Conservation (phyloP, 202 grass and related monocot genomes). For the Zizania palustris region DNA sequence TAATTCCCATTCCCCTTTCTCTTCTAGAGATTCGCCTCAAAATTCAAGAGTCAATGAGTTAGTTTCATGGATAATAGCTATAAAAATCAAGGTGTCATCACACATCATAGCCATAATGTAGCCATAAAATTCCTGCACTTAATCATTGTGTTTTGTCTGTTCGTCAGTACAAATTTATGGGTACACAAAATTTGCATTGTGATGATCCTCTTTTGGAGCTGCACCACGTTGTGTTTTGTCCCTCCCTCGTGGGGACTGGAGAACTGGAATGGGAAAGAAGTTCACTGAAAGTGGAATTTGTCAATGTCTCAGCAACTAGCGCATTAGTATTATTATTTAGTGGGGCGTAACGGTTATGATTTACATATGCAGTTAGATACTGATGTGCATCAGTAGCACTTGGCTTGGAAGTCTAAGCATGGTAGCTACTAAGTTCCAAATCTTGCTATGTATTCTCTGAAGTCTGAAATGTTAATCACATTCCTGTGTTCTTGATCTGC, state of each 20-base stretch:
- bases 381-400: background rate
- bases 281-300: background rate
- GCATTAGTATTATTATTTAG: background rate
- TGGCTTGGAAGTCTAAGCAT: background rate
- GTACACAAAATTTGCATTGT: background rate
- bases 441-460: constrained; percentile 8
- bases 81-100: background rate
- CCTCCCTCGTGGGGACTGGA: background rate
- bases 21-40: too few species aligned
- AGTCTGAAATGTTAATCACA: constrained; percentile 2
- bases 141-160: constrained; percentile 14
- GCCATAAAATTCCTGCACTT: background rate
- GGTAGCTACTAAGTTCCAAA: constrained; percentile 16
- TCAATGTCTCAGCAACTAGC: background rate
- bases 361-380: constrained; percentile 20
- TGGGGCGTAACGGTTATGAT: background rate
- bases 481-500: constrained; percentile 33
- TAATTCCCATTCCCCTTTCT: too few species aligned
- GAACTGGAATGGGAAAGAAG: background rate
- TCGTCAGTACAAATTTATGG: constrained; percentile 25
- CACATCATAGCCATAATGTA: constrained; percentile 11
- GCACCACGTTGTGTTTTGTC: constrained; percentile 8
- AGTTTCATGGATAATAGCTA: constrained; percentile 3
- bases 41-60: constrained; percentile 14
- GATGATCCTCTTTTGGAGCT: background rate